Percentiles rank a stretch among this genome's conserved stretches.
These are phyloP conservation scores for Nakaseomyces uthaithaninus DNA, from an alignment of 1,139 yeast genomes.

Conservation along the genomic window DNA sequence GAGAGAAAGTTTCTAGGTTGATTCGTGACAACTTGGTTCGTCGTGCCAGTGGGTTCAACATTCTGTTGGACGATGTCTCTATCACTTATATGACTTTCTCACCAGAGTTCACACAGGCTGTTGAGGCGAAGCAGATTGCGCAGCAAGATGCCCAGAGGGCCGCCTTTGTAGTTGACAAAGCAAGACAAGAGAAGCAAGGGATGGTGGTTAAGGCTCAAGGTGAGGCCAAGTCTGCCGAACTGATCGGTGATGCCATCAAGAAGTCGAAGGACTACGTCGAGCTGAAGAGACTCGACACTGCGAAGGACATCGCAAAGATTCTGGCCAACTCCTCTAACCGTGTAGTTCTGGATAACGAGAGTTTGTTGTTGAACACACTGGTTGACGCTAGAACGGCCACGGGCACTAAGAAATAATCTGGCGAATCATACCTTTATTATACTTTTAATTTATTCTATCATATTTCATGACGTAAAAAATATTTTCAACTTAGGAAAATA, in stretches of 20 bases:
- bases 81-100: slow-evolving; percentile 93
- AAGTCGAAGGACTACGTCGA: slow-evolving; percentile 93
- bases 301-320: slow-evolving; percentile 86
- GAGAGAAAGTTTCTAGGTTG: slow-evolving; percentile 88
- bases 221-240: slow-evolving; percentile 96
- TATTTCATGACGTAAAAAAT: too few species aligned
- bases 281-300: slow-evolving; percentile 92
- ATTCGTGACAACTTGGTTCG: slow-evolving; percentile 86
- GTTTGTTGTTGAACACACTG: slow-evolving; percentile 81
- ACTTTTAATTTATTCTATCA: too few species aligned
- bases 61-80: slow-evolving; percentile 88
- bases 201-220: slow-evolving; percentile 95
- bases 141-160: slow-evolving; percentile 99
- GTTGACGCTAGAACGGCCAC: slow-evolving; percentile 41
- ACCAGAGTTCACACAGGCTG: slow-evolving; percentile 96
- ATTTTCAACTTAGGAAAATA: too few species aligned
- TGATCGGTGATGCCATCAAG: slow-evolving; percentile 97
- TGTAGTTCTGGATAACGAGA: slow-evolving; percentile 84
- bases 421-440: too few species aligned
- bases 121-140: slow-evolving; percentile 97
- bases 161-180: slow-evolving; percentile 92
- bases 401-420: slow-evolving; percentile 12
- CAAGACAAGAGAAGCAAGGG: slow-evolving; percentile 95
- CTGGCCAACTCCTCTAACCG: slow-evolving; percentile 83
- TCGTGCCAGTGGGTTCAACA: slow-evolving; percentile 85